A percentile compares a stretch with the other conserved stretches of the same genome.
Conservation (phyloP, 2,329 filamentous ascomycete species). For the Shiraia sp. region DNA sequence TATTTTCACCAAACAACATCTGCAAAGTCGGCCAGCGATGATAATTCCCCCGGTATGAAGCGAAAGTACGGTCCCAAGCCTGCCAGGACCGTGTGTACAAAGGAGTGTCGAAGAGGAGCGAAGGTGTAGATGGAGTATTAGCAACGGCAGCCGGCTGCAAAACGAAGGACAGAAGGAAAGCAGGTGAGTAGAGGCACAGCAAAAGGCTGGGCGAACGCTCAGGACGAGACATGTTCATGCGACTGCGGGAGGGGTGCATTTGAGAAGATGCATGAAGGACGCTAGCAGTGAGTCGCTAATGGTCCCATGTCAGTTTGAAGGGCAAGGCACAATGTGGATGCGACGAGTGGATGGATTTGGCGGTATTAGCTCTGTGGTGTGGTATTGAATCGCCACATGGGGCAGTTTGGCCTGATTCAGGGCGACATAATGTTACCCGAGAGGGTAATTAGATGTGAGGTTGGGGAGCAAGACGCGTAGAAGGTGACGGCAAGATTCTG, state of each 20-base stretch:
- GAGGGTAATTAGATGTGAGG: slow-evolving; percentile 14
- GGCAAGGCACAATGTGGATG: slow-evolving; percentile 23
- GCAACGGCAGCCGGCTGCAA: slow-evolving; percentile 43
- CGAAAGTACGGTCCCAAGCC: slow-evolving; percentile 34
- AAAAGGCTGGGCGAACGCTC: slow-evolving; percentile 41
- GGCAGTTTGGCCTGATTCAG: slow-evolving; percentile 17
- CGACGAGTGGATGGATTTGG: slow-evolving; percentile 21
- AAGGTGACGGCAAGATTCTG: slow-evolving; percentile 28
- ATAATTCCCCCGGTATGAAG: slow-evolving; percentile 15
- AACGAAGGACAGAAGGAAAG: slow-evolving; percentile 40
- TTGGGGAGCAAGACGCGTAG: slow-evolving; percentile 26
- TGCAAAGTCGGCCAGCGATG: slow-evolving; percentile 31
- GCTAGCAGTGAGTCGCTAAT: slow-evolving; percentile 40
- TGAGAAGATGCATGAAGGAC: slow-evolving; percentile 44
- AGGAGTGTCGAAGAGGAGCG: slow-evolving; percentile 28
- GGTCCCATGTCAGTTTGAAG: slow-evolving; percentile 44
- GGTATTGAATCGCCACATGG: slow-evolving; percentile 12
- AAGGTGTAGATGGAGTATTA: slow-evolving; percentile 42
- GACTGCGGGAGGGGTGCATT: slow-evolving; percentile 36
- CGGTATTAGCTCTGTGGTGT: slow-evolving; percentile 28
- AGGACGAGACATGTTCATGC: slow-evolving; percentile 41
- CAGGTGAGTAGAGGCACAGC: slow-evolving; percentile 37
- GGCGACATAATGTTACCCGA: slow-evolving; percentile 21
- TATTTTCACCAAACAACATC: slow-evolving; percentile 39
- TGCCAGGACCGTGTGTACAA: slow-evolving; percentile 39